Evolutionary conservation across 2,329 filamentous ascomycete species (phyloP), one percentile per base, ranked within the genome.

Genomic region (Onygenales sp.): DNA sequence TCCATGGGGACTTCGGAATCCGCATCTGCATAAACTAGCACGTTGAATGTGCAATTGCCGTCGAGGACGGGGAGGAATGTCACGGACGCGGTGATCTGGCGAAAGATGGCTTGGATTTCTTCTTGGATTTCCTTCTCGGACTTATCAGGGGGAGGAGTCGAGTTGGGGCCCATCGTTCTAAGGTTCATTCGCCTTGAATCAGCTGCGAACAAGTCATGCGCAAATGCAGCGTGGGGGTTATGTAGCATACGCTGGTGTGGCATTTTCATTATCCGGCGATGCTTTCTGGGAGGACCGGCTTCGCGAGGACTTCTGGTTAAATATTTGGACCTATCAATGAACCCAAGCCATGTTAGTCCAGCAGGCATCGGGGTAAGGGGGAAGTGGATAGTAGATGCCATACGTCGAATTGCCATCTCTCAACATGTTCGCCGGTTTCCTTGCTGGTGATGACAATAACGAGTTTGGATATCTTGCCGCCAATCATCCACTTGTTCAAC

Each of bases 341-440:
- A 46, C 13, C 17, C 38, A 8, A 33, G 17, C n/a, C n/a, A 17
- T 11, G 11, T 48, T 8, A 35, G 21, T 7, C 48, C 27, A 35
- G 38, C 43, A 51, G 7, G 43, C 10, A n/a, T 33, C 11, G 31
- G 31, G 46, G n/a, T 32, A 14, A 33, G 7, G n/a, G 31, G 48
- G 31, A 48, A 36, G 55, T 60, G 71, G 11, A 39, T 31, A 36
- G 55, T 60, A 71, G 11, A 39, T 31, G 10, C 58, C 70, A 56
- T 61, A 95, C 92, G 69, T 96, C 91, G 66, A 98, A 98, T 69
- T 98, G 92, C 93, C 93, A 98, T 59, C 93, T 80, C 75, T 98
- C 93, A 44, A 98, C 84, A 70, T 95, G 87, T 68, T 96, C 91
- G 58, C 92, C 93, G 0, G 91, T 95, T 71, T 98, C 93, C 72